These are phyloP conservation scores for Phialophora chinensis DNA, from an alignment of 2,329 filamentous ascomycete species.

Conservation along the genomic window DNA sequence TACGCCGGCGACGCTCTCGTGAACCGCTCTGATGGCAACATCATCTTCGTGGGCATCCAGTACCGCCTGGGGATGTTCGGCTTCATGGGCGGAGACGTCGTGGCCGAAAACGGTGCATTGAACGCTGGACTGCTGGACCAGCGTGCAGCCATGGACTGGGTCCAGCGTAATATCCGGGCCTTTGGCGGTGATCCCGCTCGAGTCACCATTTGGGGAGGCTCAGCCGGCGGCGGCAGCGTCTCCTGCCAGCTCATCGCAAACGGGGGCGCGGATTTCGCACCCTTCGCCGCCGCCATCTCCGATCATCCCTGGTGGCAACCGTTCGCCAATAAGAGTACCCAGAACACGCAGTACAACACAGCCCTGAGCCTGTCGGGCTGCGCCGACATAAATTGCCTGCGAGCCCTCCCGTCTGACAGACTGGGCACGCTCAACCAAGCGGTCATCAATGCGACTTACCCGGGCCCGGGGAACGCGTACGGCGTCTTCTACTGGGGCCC, in stretches of 20 bases:
- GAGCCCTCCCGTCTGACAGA: slow-evolving; percentile 9
- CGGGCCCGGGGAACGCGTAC: slow-evolving; percentile 20
- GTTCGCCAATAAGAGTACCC: slow-evolving; percentile 42
- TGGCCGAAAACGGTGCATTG: slow-evolving; percentile 18
- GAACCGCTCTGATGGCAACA: slow-evolving; percentile 35
- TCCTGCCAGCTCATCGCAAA: slow-evolving; percentile 46
- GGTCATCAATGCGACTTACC: slow-evolving; percentile 23
- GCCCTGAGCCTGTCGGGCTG: slow-evolving; percentile 58
- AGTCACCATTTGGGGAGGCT: slow-evolving; percentile 47
- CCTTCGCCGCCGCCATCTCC: slow-evolving; percentile 52
- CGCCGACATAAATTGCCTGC: slow-evolving; percentile 24
- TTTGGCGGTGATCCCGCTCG: slow-evolving; percentile 48
- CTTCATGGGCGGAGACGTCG: slow-evolving; percentile 52
- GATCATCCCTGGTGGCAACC: slow-evolving; percentile 48
- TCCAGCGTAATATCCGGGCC: slow-evolving; percentile 45
- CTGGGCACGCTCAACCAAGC: slow-evolving; percentile 24
- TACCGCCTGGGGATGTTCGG: slow-evolving; percentile 78
- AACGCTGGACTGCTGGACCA: slow-evolving; percentile 50
- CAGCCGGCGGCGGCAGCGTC: slow-evolving; percentile 26
- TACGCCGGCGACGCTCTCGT: slow-evolving; percentile 35
- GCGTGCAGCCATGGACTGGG: slow-evolving; percentile 46
- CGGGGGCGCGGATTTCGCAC: slow-evolving; percentile 46
- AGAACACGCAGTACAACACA: slow-evolving; percentile 47
- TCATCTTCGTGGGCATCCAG: slow-evolving; percentile 75
- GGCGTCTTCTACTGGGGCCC: slow-evolving; percentile 33